Percentiles rank a stretch among this genome's conserved stretches.
Evolutionary conservation across 805 yeast genomes (phyloP).

Genomic region (Brettanomyces bruxellensis): DNA sequence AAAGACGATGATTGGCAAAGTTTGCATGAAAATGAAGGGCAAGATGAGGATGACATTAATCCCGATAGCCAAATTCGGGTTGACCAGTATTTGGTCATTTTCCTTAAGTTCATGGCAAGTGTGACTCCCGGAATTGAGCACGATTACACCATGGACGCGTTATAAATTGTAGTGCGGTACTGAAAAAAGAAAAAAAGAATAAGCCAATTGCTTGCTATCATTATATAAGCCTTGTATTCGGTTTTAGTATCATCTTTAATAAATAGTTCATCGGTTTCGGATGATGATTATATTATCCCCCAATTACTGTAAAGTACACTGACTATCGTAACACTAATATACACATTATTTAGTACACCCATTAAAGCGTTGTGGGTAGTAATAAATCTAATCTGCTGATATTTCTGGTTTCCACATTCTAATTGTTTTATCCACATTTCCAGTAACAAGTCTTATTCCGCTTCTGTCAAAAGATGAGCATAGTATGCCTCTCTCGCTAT

Average conservation of each 20-base stretch:
- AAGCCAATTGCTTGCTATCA: too few relatives aligned
- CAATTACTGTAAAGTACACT: too few relatives aligned
- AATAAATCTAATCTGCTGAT: too few relatives aligned
- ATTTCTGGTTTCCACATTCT: slow-evolving; percentile 47
- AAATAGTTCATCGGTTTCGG: too few relatives aligned
- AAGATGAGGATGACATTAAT: slow-evolving; percentile 4
- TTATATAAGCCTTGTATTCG: too few relatives aligned
- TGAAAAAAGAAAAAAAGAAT: background rate
- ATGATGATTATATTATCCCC: too few relatives aligned
- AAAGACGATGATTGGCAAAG: slow-evolving; percentile 18
- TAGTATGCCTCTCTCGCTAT: slow-evolving; percentile 58
- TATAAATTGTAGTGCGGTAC: slow-evolving; percentile 25
- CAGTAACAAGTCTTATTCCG: slow-evolving; percentile 74
- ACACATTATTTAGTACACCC: too few relatives aligned
- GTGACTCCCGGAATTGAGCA: slow-evolving; percentile 97
- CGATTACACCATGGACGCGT: slow-evolving; percentile 97
- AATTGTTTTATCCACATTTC: slow-evolving; percentile 84
- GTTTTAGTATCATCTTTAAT: too few relatives aligned
- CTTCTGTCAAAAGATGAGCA: slow-evolving; percentile 69
- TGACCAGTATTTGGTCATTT: slow-evolving; percentile 84
- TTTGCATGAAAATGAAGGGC: slow-evolving; percentile 1
- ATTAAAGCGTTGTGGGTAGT: too few relatives aligned
- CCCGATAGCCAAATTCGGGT: slow-evolving; percentile 49
- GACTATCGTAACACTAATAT: too few relatives aligned
- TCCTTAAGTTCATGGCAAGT: slow-evolving; percentile 89